Base-by-base conservation (phyloP, 495 filamentous ascomycete species). In the Daldinia concentrica region DNA sequence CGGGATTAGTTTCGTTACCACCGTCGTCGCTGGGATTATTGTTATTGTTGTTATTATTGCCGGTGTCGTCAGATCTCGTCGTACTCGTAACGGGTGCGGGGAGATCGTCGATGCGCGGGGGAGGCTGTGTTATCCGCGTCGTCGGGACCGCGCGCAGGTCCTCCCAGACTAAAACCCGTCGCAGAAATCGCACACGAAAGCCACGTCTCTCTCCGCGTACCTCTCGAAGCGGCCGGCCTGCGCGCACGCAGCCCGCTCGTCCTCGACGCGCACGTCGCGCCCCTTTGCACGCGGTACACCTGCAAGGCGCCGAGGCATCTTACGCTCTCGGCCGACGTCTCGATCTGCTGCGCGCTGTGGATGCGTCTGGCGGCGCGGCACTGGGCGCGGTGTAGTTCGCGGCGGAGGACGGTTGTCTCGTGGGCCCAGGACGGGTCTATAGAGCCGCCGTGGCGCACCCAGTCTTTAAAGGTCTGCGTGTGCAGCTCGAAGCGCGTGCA, bases 101-200 rank as follows among this genome's bases (percentile, higher is more conserved):
- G 11, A 24, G 24, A 22, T 48, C 27, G 36, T 29, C 30, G 58
- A 9, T 52, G 24, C 50, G 50, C 26, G 27, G 15, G 36, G 62
- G n/a, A 7, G 58, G 58, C 52, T 43, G 45, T 15, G 24, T 34
- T 11, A 75, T 61, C 22, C 83, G 64, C 39, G 74, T 74, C 1
- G 80, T 76, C 12, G 83, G 82, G 69, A 84, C 80, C 3, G 68
- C 71, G 50, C 71, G 73, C 58, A 85, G 67, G 65, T 85, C 80
- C 30, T 80, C 76, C 83, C 83, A 85, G 24, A 85, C 75, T 12
- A 85, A 65, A 79, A 81, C 7, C 83, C 83, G 69, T 84, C 81
- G 77, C 83, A 85, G 64, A 81, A 85, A 69, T 85, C 80, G 69
- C 83, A 85, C 0, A 84, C 78, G 60, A 84, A 85, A 1, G 83